Base-by-base conservation (phyloP, 139 green algal genomes). In the Marvania coccoides region DNA sequence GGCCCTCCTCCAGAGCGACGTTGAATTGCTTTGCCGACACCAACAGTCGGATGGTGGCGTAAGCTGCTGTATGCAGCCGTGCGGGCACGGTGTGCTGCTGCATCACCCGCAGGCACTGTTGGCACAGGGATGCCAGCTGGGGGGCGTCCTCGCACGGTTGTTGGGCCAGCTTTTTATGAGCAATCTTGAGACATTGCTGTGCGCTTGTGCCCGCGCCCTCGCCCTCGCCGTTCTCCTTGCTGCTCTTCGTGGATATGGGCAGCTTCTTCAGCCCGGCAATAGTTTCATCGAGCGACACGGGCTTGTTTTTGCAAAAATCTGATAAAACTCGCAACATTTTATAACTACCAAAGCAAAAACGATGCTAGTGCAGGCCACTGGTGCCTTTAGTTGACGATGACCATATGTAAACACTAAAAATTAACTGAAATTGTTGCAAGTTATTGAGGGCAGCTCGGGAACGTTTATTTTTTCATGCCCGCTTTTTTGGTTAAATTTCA, bases 41-140 rank as follows among this genome's bases (percentile, higher is more conserved):
- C 31, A 74, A 46, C 31, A 58, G 67, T 23, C 58, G 36, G 0
- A 55, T 46, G 36, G 65, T 61, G 67, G 64, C 65, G 57, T 74
- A 74, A 5, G 55, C 54, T 39, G 42, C 36, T 9, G 36, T 35
- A 1, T 46, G 34, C 29, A 74, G 37, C 31, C 59, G 47, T 35
- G 5, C 33, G 23, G 61, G 24, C 23, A 35, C 7, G 23, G 40
- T 24, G 5, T 40, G 64, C 19, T 42, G 40, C 19, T 65, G 54
- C 37, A 74, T 38, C n/a, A 45, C 47, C n/a, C 55, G 37, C 46
- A 74, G n/a, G 26, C 38, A 45, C 0, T 54, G 37, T 0, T 33
- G 40, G 10, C 57, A 57, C 19, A 73, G 15, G 13, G 23, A 30
- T 9, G 35, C 56, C 29, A 59, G 33, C 29, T 51, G 7, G 15